A percentile compares a stretch with the other conserved stretches of the same genome.
Evolutionary conservation across 1,284 basidiomycete species (phyloP).

Genomic region (Fomes fomentarius): DNA sequence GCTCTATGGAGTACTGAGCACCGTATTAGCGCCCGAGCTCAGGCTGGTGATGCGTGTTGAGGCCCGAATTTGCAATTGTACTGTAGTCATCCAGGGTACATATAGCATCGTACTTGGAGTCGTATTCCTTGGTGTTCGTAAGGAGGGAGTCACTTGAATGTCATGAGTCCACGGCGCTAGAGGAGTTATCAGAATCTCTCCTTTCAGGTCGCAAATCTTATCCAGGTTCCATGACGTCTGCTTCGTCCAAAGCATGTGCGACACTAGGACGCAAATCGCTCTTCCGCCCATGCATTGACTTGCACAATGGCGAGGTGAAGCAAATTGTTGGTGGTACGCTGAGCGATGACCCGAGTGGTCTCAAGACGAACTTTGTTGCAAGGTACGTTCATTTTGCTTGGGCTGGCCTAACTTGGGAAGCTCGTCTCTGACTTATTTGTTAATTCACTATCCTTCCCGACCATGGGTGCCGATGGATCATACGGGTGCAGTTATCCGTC

Average conservation of each 20-base stretch:
- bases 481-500: conserved; percentile 71
- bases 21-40: too few relatives aligned
- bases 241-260: not conserved
- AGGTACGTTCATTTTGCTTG: too few relatives aligned
- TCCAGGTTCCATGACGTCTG: not conserved
- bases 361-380: conserved; percentile 94
- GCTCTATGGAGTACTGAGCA: conserved; percentile 71
- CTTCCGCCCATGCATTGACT: conserved; percentile 96
- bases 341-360: conserved; percentile 61
- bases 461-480: too few relatives aligned
- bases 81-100: not conserved
- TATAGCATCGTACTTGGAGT: not conserved
- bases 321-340: conserved; percentile 98
- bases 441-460: too few relatives aligned
- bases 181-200: too few relatives aligned
- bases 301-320: conserved; percentile 95
- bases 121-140: too few relatives aligned
- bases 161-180: too few relatives aligned
- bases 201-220: too few relatives aligned
- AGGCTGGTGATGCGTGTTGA: too few relatives aligned
- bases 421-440: conserved; percentile 20
- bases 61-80: not conserved
- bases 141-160: not conserved
- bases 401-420: too few relatives aligned
- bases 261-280: conserved; percentile 23